Percentiles rank a stretch among this genome's conserved stretches.
These are phyloP conservation scores for Symbiodinium natans DNA, from an alignment of 73 alveolate species.

Conservation along the genomic window DNA sequence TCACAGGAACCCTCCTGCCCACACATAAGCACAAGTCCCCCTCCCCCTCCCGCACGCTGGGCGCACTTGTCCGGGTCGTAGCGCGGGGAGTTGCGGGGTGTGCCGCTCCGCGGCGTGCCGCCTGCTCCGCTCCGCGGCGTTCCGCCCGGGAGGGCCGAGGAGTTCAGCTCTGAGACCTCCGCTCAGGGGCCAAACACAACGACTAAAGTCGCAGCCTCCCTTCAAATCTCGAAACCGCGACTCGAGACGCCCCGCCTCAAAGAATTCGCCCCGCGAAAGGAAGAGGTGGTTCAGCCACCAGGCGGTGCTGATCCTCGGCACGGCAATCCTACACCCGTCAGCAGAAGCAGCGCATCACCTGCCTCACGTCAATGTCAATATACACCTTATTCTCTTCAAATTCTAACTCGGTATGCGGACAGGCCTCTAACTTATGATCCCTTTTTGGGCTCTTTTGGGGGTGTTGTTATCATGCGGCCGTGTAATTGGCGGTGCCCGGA, in stretches of 20 bases:
- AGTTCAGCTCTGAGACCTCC: slow-evolving; percentile 76
- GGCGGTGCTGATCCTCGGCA: slow-evolving; percentile 53
- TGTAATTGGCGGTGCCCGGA: not conserved
- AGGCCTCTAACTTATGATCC: no score
- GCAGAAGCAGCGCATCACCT: no score
- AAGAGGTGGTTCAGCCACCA: slow-evolving; percentile 83
- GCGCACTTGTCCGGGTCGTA: slow-evolving; percentile 10
- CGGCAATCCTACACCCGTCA: not conserved
- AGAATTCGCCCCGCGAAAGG: slow-evolving; percentile 66
- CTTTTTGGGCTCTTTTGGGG: no score
- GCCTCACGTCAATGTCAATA: no score
- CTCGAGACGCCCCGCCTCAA: no score
- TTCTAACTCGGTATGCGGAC: no score
- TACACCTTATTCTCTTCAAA: no score
- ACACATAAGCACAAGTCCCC: no score
- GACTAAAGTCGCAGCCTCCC: not conserved
- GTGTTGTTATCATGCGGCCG: no score
- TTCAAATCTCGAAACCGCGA: no score
- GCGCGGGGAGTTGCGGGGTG: slow-evolving; percentile 35
- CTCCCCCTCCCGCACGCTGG: not conserved
- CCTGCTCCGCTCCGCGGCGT: slow-evolving; percentile 9
- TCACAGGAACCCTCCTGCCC: no score
- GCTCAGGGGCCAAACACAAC: no score
- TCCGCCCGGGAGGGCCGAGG: slow-evolving; percentile 48
- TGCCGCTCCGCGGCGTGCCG: not conserved